Percentiles rank a stretch among this genome's conserved stretches.
Evolutionary conservation across 129 eudicot genomes (phyloP).

Genomic region (Helichrysum umbraculigerum): DNA sequence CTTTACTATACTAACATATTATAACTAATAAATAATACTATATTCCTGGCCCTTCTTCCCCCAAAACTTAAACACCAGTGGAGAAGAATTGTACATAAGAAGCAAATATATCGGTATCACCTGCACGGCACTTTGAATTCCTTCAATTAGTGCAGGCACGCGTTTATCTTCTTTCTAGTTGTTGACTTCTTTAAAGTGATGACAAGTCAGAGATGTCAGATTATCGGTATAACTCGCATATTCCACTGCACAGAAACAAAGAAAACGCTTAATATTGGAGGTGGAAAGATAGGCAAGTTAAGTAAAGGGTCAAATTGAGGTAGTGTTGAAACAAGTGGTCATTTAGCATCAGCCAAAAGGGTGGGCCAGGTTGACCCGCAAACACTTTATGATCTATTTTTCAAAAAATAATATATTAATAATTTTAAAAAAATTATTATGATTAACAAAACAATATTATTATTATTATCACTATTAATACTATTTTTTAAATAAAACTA

Average conservation of each 20-base stretch:
- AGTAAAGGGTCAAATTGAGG: not conserved
- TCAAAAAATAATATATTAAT: too few relatives aligned
- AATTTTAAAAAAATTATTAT: not conserved
- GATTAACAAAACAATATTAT: not conserved
- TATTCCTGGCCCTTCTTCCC: not conserved
- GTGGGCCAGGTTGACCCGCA: not conserved
- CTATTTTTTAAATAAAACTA: not conserved
- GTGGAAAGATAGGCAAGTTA: not conserved
- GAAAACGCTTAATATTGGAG: not conserved
- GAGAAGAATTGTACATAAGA: not conserved
- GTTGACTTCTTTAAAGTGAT: not conserved
- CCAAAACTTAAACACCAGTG: not conserved
- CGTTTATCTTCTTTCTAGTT: not conserved
- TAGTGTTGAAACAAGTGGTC: not conserved
- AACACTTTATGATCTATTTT: not conserved
- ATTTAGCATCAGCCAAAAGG: not conserved
- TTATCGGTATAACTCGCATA: not conserved
- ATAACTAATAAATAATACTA: slow-evolving; percentile 4
- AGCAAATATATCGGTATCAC: slow-evolving; percentile 5
- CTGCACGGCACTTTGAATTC: slow-evolving; percentile 27
- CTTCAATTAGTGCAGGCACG: slow-evolving; percentile 16
- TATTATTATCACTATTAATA: not conserved
- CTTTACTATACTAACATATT: not conserved
- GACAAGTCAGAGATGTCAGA: not conserved
- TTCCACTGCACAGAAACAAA: not conserved